Evolutionary conservation across 108 stramenopile genomes (phyloP), one percentile per base, ranked within the genome.

Genomic region (Pseudonitzschia delicatissima): DNA sequence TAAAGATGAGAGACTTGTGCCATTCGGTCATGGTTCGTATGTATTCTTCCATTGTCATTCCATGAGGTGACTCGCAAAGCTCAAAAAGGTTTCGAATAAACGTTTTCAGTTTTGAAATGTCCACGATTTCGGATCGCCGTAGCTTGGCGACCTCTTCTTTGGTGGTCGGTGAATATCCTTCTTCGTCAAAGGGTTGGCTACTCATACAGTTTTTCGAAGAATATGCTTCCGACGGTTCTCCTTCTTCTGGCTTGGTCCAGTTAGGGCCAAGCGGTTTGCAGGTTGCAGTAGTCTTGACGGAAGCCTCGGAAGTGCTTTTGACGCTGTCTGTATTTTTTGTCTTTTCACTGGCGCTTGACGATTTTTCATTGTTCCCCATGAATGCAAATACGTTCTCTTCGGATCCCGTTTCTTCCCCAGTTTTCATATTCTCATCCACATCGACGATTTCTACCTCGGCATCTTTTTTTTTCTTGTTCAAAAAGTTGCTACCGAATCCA

Each of bases 1-100:
- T 37, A 36, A 67, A 74, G 15, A 40, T 37, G 26, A 76, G 64
- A 9, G 60, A 58, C 29, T 58, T 17, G 37, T 76, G 67, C 74
- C 74, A 76, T 15, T 62, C 68, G 6, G 21, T 47, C 0, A 76
- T 23, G 20, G 33, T 49, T 36, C 45, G 18, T 18, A 76, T 25
- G 49, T 76, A 67, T 32, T 71, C 69, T 21, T 47, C 69, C 17
- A 62, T 25, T 15, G 55, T 64, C 23, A 47, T n/a, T 3, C 37
- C 34, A 7, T 61, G n/a, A n/a, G 39, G 39, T 17, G 17, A 23
- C 12, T 26, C 47, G 1, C 15, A 20, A 26, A 47, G 17, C 33
- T 29, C 18, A 25, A 64, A 48, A 20, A 34, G 6, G 4, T 21
- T 13, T 29, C 20, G 0, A 31, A 27, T 49, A 34, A 49, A 48